Percentiles rank a stretch among this genome's conserved stretches.
Conservation (phyloP, 129 eudicot species). For the Helianthus annuus region DNA sequence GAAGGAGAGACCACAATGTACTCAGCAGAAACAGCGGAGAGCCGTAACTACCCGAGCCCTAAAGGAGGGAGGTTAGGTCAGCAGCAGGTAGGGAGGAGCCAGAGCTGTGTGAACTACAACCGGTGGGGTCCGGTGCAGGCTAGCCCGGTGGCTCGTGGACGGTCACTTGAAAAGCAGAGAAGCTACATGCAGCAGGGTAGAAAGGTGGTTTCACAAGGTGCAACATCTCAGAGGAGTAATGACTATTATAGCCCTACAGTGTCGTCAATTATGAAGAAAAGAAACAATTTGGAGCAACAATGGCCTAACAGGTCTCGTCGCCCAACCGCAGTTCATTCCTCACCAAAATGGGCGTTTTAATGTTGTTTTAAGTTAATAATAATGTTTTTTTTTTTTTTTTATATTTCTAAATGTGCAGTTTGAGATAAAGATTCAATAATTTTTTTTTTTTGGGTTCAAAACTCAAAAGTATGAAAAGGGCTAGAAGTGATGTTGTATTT, state of each 20-base stretch:
- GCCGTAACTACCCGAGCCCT: constrained; percentile 85
- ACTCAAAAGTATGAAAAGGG: too few relatives aligned
- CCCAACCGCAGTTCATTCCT: constrained; percentile 61
- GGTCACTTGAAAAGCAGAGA: constrained; percentile 62
- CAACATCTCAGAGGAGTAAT: constrained; percentile 77
- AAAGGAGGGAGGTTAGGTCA: constrained; percentile 47
- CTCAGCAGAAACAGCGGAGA: constrained; percentile 97
- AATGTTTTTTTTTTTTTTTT: neutral
- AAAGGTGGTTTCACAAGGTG: constrained; percentile 81
- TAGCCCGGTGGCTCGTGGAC: constrained; percentile 64
- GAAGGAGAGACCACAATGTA: constrained; percentile 96
- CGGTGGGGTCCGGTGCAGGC: constrained; percentile 80
- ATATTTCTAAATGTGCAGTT: constrained; percentile 31
- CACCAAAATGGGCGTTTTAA: constrained; percentile 82
- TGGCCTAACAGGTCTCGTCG: constrained; percentile 48
- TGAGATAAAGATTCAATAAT: constrained; percentile 22
- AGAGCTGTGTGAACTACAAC: constrained; percentile 86
- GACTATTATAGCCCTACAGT: constrained; percentile 92
- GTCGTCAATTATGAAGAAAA: constrained; percentile 88
- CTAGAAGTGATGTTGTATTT: too few relatives aligned
- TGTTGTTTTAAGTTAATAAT: constrained; percentile 30
- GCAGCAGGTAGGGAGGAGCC: constrained; percentile 89
- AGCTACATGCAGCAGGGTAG: constrained; percentile 74
- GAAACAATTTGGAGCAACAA: constrained; percentile 70
- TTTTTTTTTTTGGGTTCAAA: neutral